phyloP scores from a whole-genome alignment of 2,329 filamentous ascomycete species.

The Botrytis aclada region DNA sequence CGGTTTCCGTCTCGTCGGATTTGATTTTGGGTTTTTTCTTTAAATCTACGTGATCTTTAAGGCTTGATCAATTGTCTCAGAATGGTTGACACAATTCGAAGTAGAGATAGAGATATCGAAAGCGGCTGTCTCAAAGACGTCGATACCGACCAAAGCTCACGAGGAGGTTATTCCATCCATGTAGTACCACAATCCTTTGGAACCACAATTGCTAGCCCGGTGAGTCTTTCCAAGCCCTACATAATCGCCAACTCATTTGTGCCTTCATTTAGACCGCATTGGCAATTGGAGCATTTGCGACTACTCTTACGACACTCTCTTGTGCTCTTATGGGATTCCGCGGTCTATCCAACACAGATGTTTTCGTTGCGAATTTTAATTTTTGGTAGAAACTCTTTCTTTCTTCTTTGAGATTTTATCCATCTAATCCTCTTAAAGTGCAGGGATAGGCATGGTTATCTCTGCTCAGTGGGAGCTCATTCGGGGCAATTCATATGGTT shows the following conservation, averaged over 20 bases:
- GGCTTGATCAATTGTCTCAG: neutral
- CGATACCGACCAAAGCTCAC: neutral
- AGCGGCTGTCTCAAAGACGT: neutral
- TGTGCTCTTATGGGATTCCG: slow-evolving; percentile 55
- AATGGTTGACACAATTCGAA: neutral
- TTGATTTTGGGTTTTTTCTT: neutral
- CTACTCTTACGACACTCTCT: slow-evolving; percentile 52
- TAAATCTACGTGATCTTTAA: neutral
- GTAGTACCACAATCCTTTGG: neutral
- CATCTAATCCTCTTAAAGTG: slow-evolving; percentile 37
- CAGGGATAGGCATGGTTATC: slow-evolving; percentile 50
- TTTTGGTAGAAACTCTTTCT: neutral
- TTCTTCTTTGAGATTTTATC: neutral
- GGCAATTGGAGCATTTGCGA: slow-evolving; percentile 52
- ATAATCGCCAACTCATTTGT: neutral
- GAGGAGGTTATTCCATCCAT: neutral
- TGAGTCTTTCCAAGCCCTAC: neutral
- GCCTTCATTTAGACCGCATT: slow-evolving; percentile 42
- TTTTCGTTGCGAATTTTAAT: slow-evolving; percentile 45
- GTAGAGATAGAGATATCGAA: neutral
- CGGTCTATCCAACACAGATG: slow-evolving; percentile 49
- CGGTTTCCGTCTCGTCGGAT: neutral
- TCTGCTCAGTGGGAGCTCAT: slow-evolving; percentile 56
- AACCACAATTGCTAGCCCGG: neutral
- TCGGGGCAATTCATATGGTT: slow-evolving; percentile 50